Evolutionary conservation across 2,329 filamentous ascomycete genomes (phyloP), one percentile per base, ranked within the genome.

Genomic region (Stachybotrys chlorohalonatus): DNA sequence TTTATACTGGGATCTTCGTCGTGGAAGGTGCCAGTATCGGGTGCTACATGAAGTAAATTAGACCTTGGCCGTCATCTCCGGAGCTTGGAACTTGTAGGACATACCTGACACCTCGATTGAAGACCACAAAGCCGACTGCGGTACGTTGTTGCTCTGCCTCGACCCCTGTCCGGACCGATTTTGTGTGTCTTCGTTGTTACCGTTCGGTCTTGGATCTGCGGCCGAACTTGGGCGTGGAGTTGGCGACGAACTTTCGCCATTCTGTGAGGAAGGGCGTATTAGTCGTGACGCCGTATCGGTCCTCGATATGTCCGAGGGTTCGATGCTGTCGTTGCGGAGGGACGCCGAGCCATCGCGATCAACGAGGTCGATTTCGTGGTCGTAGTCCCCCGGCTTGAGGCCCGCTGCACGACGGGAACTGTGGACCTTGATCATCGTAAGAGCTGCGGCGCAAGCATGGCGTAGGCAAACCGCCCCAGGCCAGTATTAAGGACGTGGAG

Each of bases 301-400:
- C 52, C 60, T 61, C 15, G 46, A 47, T 7, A 53, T 53, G 51
- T 56, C 53, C 13, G 62, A 58, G 45, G 65, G 60, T 16, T 58
- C 59, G 24, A 58, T 59, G 17, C 53, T 42, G 16, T 59, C 53
- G 52, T 55, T 53, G 51, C 59, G 54, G 47, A 62, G 61, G 46
- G 55, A 54, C 11, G 59, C 60, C 57, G 65, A 42, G 49, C 31
- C 58, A 63, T 75, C 74, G 54, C 76, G 73, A 67, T 90, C 85
- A 60, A 89, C 75, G 45, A 92, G 80, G 60, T 67, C 72, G 64
- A 92, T 91, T 67, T 85, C 84, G 69, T 89, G 87, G 63, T 87
- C 84, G 64, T 85, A 86, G 61, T 86, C 82, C 66, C 71, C 73
- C 59, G 84, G 81, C 66, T 79, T 77, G 55, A 84, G 73, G 54